Conservation (phyloP, 2,329 filamentous ascomycete species). For the Podosphaera leucotricha region DNA sequence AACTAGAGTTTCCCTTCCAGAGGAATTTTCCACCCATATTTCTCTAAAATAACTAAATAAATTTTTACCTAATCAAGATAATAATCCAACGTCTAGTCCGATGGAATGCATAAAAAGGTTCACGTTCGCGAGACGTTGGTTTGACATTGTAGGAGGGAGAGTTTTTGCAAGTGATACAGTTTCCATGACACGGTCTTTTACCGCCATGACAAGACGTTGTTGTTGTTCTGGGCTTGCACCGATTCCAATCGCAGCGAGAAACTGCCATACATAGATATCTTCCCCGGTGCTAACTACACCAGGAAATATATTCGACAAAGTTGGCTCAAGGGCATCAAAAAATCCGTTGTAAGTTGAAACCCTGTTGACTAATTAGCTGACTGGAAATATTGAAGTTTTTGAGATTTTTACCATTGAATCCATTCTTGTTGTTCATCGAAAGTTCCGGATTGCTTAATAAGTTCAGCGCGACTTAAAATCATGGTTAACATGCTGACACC, state of each 20-base stretch:
- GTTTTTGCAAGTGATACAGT: conserved; percentile 78
- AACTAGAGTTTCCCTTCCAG: no score
- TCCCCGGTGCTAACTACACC: conserved; percentile 74
- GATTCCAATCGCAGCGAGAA: conserved; percentile 83
- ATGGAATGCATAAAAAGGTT: conserved; percentile 98
- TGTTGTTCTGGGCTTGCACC: conserved; percentile 87
- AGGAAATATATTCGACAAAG: conserved; percentile 69
- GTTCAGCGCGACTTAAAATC: conserved; percentile 78
- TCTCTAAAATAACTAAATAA: no score
- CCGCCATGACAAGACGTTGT: conserved; percentile 75
- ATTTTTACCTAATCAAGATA: conserved; percentile 9
- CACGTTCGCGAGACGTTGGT: conserved; percentile 67
- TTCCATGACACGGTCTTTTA: conserved; percentile 96
- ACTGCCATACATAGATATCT: conserved; percentile 96
- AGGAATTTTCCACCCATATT: no score
- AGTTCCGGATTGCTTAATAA: conserved; percentile 61
- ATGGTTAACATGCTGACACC: conserved; percentile 81
- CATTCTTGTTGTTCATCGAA: conserved; percentile 46
- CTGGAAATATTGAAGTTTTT: neutral
- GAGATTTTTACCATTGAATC: conserved; percentile 44
- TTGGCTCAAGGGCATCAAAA: conserved; percentile 70
- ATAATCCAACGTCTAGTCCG: conserved; percentile 77
- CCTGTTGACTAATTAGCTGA: conserved; percentile 22
- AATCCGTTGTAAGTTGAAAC: conserved; percentile 60
- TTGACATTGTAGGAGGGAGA: conserved; percentile 64